Conservation (phyloP, 345 rosid species). For the Brassica carinata region DNA sequence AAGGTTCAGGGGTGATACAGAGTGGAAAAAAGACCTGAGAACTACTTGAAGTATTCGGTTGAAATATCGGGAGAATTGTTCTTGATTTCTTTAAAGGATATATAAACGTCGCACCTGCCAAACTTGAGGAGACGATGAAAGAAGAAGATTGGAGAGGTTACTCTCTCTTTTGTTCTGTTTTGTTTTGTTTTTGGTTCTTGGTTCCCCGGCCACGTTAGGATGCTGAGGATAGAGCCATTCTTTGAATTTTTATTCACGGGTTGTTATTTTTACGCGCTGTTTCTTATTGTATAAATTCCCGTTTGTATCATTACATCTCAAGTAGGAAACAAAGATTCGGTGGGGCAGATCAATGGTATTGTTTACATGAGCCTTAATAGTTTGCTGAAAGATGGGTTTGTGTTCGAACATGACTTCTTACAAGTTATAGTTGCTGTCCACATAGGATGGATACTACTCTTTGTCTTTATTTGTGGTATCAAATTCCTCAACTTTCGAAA, state of each 20-base stretch:
- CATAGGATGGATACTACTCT: slow-evolving; percentile 50
- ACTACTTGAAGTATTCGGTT: slow-evolving; percentile 79
- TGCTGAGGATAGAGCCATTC: slow-evolving; percentile 35
- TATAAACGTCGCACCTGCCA: slow-evolving; percentile 52
- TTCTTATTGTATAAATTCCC: background rate
- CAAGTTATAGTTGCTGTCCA: slow-evolving; percentile 61
- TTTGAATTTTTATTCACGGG: slow-evolving; percentile 30
- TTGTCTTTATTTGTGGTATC: slow-evolving; percentile 49
- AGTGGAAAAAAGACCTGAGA: slow-evolving; percentile 90
- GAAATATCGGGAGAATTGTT: slow-evolving; percentile 78
- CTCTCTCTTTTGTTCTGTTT: slow-evolving; percentile 56
- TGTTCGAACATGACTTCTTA: slow-evolving; percentile 53
- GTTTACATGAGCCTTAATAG: slow-evolving; percentile 34
- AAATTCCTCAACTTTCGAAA: slow-evolving; percentile 63
- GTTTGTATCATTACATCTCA: slow-evolving; percentile 60
- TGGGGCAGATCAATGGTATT: slow-evolving; percentile 47
- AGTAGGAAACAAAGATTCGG: slow-evolving; percentile 52
- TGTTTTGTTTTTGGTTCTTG: background rate
- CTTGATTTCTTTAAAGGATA: slow-evolving; percentile 93
- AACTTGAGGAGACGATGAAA: slow-evolving; percentile 71
- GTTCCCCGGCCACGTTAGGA: slow-evolving; percentile 13
- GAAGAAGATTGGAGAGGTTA: slow-evolving; percentile 50
- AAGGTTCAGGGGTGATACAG: slow-evolving; percentile 87
- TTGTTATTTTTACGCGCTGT: slow-evolving; percentile 19
- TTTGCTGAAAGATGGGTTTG: slow-evolving; percentile 46